These are phyloP conservation scores for Ascoidea rubescens DNA, from an alignment of 805 yeast genomes.

Conservation along the genomic window DNA sequence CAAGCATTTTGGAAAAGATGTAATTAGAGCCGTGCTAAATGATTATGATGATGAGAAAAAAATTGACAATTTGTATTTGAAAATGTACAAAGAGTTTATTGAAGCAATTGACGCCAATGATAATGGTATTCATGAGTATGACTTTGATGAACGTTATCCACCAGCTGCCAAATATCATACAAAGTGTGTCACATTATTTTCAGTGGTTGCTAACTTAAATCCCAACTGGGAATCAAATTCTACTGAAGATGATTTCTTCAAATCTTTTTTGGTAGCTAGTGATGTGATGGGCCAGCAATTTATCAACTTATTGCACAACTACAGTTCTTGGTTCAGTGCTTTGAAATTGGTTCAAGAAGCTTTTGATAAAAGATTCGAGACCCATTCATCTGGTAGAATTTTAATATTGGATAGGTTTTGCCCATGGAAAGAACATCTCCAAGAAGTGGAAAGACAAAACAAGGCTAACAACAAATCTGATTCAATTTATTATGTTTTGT, in stretches of 20 bases:
- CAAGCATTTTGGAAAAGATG: constrained; percentile 70
- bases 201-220: constrained; percentile 65
- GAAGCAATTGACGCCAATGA: constrained; percentile 95
- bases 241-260: constrained; percentile 48
- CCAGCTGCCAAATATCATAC: constrained; percentile 51
- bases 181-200: constrained; percentile 61
- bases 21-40: constrained; percentile 30
- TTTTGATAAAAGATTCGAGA: constrained; percentile 38
- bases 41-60: constrained; percentile 20
- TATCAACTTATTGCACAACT: constrained; percentile 42
- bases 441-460: constrained; percentile 36
- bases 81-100: constrained; percentile 74
- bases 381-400: constrained; percentile 60
- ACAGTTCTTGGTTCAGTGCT: constrained; percentile 81
- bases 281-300: constrained; percentile 77
- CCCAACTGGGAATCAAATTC: constrained; percentile 74
- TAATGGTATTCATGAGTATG: constrained; percentile 74
- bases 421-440: constrained; percentile 94
- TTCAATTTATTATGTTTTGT: constrained; percentile 60
- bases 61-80: constrained; percentile 54
- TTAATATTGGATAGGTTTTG: constrained; percentile 62
- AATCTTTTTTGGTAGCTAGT: constrained; percentile 55
- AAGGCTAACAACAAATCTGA: constrained; percentile 37
- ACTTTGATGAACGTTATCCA: constrained; percentile 18
- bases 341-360: constrained; percentile 64